Conservation (phyloP, 2,329 filamentous ascomycete genomes). For the Penicillium sclerotigenum region DNA sequence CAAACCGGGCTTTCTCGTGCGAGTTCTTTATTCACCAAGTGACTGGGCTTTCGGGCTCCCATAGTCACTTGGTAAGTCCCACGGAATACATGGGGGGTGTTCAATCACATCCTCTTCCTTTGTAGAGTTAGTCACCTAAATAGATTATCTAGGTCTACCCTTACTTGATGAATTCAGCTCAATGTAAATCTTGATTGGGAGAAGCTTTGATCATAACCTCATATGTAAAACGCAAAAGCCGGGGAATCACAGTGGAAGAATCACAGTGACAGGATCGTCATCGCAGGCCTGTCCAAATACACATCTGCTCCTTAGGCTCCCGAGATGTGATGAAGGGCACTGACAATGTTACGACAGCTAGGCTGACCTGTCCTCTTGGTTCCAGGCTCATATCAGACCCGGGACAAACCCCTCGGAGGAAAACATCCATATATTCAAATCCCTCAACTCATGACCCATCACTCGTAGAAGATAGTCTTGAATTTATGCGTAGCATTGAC, state of each 20-base stretch:
- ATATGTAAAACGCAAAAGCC: slow-evolving; percentile 5
- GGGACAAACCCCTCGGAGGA: neutral
- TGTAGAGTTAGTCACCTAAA: neutral
- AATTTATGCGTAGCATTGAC: slow-evolving; percentile 82
- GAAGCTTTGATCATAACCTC: slow-evolving; percentile 6
- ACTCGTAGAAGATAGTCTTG: slow-evolving; percentile 71
- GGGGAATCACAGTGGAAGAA: slow-evolving; percentile 1
- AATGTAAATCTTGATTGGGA: neutral
- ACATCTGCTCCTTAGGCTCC: neutral
- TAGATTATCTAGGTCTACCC: neutral
- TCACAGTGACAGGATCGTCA: neutral
- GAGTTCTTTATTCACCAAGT: neutral
- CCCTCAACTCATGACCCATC: neutral
- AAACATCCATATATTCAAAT: neutral
- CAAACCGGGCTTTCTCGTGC: neutral
- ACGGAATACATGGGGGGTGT: neutral
- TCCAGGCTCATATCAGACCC: neutral
- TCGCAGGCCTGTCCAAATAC: neutral
- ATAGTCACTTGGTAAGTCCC: neutral
- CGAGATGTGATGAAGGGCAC: neutral
- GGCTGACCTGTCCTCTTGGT: neutral
- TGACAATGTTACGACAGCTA: neutral
- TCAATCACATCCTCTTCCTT: neutral
- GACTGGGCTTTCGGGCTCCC: neutral
- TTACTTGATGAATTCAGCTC: neutral